Base-by-base conservation (phyloP, 352 stramenopile genomes). In the Pythium dissotocum region DNA sequence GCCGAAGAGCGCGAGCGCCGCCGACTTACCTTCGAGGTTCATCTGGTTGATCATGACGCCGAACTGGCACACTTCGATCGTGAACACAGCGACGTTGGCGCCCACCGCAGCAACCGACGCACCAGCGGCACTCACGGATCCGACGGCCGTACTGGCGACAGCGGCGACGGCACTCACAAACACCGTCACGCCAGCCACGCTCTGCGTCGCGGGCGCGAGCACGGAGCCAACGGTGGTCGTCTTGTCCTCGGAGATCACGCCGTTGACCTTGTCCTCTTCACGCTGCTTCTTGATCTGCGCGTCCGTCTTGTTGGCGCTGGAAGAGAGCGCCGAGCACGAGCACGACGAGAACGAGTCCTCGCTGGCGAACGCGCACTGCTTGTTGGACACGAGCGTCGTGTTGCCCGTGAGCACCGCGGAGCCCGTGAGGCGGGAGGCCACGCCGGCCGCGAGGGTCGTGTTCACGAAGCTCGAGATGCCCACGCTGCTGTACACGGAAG, bases 51-150 rank as follows among this genome's bases (percentile, higher is more conserved):
- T 77, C 14, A 92, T 77, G 44, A 94, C 87, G 1, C 73, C 79
- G 48, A 94, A 94, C 63, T 93, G 84, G 51, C 85, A 92, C 44
- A 94, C 83, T 58, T 94, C 87, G 6, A 94, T 73, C 6, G 87
- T 93, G 33, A 82, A 86, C 26, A 92, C 81, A 21, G 80, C 87
- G 48, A 88, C 82, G 38, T 82, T 88, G 14, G 80, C 85, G 12
- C 81, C 81, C 35, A 75, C 84, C 9, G 80, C 81, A 0, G 83
- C 72, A 7, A 86, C 73, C 2, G 82, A 82, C 9, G 84, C 83
- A 40, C 76, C 73, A 8, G 83, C 82, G 6, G 76, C 74, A 52
- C 71, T 68, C 0, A 77, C 72, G 59, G 73, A 64, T 21, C 70
- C 75, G 28, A 76, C 75, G 24, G 86, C 78, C 9, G 75, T 84